Evolutionary conservation across 1,139 yeast species (phyloP).

Genomic region (Petasospora rhodanensis): DNA sequence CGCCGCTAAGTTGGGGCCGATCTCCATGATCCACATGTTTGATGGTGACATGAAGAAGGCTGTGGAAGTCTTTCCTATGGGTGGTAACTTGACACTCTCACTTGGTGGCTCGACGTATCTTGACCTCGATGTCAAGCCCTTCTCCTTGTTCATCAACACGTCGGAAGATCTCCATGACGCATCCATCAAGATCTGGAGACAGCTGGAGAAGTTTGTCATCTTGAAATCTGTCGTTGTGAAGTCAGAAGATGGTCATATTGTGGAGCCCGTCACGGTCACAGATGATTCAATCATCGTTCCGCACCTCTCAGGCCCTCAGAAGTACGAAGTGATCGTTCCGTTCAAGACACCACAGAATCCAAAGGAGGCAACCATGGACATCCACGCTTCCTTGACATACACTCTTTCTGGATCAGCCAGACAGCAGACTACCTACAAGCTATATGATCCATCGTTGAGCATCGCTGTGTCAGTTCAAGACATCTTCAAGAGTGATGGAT

Average conservation of each 20-base stretch:
- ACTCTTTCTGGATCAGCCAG: conserved; percentile 16
- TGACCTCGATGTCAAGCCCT: conserved; percentile 19
- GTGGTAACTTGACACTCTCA: conserved; percentile 12
- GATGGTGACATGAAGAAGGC: conserved; percentile 2
- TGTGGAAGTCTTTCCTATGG: conserved; percentile 13
- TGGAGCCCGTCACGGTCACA: not conserved
- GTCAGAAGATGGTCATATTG: not conserved
- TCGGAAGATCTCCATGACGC: conserved; percentile 9
- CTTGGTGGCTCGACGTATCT: conserved; percentile 21
- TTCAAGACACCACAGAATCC: conserved; percentile 12
- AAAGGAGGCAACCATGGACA: conserved; percentile 20
- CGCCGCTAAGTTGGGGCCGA: conserved; percentile 22
- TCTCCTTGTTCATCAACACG: conserved; percentile 21
- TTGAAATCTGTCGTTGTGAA: conserved; percentile 2
- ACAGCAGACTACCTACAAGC: conserved; percentile 27
- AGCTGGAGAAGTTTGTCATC: conserved; percentile 3
- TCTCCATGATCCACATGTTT: conserved; percentile 24
- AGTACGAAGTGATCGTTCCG: conserved; percentile 24
- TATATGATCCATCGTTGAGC: conserved; percentile 47
- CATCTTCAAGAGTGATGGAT: conserved; percentile 49
- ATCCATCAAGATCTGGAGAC: conserved; percentile 8
- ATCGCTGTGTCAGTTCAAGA: conserved; percentile 77
- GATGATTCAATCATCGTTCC: conserved; percentile 5
- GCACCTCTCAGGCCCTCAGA: conserved; percentile 5
- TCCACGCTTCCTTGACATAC: conserved; percentile 34